A percentile compares a stretch with the other conserved stretches of the same genome.
Conservation (phyloP, 306 rosid species). For the Ammopiptanthus mongolicus region DNA sequence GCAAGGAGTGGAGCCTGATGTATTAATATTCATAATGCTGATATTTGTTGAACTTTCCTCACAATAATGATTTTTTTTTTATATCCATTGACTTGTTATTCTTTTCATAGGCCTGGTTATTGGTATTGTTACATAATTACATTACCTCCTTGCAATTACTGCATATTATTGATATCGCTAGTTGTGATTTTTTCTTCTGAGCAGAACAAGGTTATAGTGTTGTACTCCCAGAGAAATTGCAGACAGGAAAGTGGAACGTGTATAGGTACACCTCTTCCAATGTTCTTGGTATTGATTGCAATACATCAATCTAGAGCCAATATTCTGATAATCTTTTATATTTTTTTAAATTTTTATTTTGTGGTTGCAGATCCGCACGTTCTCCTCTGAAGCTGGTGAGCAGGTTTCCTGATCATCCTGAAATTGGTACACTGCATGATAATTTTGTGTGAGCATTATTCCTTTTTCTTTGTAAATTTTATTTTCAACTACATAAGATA, state of each 20-base stretch:
- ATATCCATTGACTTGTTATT: neutral
- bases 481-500: conserved; percentile 2
- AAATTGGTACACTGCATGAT: conserved; percentile 83
- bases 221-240: conserved; percentile 93
- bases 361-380: conserved; percentile 53
- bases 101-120: neutral
- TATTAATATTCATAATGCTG: neutral
- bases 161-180: conserved; percentile 12
- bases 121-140: no score
- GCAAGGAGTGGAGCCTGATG: neutral
- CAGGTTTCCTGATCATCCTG: conserved; percentile 79
- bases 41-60: conserved; percentile 5
- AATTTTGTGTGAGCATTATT: conserved; percentile 80
- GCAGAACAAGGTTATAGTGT: conserved; percentile 91
- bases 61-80: neutral
- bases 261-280: conserved; percentile 53
- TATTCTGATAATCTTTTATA: neutral
- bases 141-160: no score
- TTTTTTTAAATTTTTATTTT: neutral
- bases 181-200: conserved; percentile 33
- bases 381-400: conserved; percentile 78
- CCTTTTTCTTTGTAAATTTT: neutral
- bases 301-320: conserved; percentile 8
- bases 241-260: conserved; percentile 94
- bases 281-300: conserved; percentile 13